Conservation (phyloP, 2,329 filamentous ascomycete genomes). For the Xylaria sp. region DNA sequence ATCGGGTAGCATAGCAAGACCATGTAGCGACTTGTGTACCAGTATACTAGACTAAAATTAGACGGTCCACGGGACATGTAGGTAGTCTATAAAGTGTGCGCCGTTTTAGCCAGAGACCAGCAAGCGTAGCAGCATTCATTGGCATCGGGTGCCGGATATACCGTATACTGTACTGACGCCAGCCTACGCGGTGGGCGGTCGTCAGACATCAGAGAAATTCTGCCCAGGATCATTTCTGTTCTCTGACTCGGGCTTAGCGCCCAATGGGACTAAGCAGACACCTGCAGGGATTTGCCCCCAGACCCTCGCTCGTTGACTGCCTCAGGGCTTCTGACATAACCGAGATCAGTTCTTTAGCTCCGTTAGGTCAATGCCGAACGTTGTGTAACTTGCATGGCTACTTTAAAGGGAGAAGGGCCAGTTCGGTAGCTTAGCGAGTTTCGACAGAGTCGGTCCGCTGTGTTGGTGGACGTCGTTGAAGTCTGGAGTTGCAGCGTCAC, state of each 20-base stretch:
- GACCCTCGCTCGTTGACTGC: too few species aligned
- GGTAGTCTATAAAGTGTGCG: neutral
- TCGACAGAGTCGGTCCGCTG: too few species aligned
- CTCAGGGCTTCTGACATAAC: too few species aligned
- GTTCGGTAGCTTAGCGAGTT: too few species aligned
- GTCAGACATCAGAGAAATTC: conserved; percentile 13
- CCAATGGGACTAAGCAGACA: neutral
- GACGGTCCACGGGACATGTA: neutral
- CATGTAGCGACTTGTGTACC: conserved; percentile 16
- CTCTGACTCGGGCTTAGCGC: conserved; percentile 16
- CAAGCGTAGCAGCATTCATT: too few species aligned
- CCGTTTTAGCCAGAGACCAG: neutral
- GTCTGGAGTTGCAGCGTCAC: too few species aligned
- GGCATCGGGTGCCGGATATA: too few species aligned
- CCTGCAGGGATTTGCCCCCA: neutral
- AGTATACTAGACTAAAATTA: conserved; percentile 11
- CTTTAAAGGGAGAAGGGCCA: too few species aligned
- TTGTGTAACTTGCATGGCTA: too few species aligned
- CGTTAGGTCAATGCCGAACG: too few species aligned
- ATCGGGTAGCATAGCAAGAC: conserved; percentile 1
- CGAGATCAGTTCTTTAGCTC: neutral
- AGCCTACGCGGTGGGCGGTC: neutral
- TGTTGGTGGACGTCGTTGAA: too few species aligned
- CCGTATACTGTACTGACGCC: too few species aligned
- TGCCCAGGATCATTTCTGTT: conserved; percentile 24